These are phyloP conservation scores for Poa pratensis DNA, from an alignment of 176 grass and related monocot species.

Conservation along the genomic window DNA sequence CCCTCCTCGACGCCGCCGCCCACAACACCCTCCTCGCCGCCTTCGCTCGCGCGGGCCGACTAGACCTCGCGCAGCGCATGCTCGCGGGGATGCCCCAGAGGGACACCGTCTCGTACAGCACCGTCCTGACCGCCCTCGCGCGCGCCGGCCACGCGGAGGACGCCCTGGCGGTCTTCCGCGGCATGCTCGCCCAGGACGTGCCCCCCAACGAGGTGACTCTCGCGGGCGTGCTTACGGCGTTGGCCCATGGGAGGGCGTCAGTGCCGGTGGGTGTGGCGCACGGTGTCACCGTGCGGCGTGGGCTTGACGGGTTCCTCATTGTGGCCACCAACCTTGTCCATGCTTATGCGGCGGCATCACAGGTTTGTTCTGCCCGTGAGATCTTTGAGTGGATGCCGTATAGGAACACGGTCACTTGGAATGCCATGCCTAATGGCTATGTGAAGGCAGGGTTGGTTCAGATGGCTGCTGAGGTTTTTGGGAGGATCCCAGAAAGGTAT, in stretches of 20 bases:
- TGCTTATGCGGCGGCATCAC: constrained; percentile 40
- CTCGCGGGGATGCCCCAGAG: constrained; percentile 50
- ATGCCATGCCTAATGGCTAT: constrained; percentile 70
- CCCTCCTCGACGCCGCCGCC: constrained; percentile 38
- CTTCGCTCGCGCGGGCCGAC: constrained; percentile 25
- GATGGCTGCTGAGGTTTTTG: constrained; percentile 52
- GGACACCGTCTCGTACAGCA: constrained; percentile 71
- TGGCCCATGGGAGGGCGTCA: background rate
- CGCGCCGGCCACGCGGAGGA: constrained; percentile 17
- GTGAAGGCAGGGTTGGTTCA: constrained; percentile 55
- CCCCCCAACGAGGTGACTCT: constrained; percentile 57
- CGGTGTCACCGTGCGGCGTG: constrained; percentile 31
- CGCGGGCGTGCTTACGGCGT: constrained; percentile 30
- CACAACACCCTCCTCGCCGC: constrained; percentile 55
- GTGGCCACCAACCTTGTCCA: constrained; percentile 69
- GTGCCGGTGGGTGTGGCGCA: constrained; percentile 9
- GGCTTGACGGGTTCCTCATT: constrained; percentile 46
- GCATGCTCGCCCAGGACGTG: constrained; percentile 49
- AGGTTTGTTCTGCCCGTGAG: constrained; percentile 39
- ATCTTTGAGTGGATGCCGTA: constrained; percentile 49
- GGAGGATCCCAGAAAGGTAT: constrained; percentile 47
- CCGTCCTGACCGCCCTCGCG: constrained; percentile 54
- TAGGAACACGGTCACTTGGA: constrained; percentile 67
- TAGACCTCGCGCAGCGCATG: constrained; percentile 39
- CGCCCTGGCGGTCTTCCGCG: constrained; percentile 54